Base-by-base conservation (phyloP, 108 stramenopile species). In the Heterococcus sp. region DNA sequence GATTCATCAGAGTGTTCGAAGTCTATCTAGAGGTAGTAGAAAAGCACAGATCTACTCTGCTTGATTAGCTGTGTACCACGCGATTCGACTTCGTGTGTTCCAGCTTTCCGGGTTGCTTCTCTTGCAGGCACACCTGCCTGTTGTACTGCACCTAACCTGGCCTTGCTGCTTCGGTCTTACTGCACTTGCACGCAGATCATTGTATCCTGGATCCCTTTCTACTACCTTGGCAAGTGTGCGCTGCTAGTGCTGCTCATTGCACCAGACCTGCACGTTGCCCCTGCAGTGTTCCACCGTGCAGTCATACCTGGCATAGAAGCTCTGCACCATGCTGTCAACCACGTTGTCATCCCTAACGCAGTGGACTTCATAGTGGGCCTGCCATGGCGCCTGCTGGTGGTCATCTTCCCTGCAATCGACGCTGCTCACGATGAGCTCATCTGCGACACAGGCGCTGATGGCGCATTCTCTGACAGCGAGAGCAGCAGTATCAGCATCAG, bases 151-250 rank as follows among this genome's bases (percentile, higher is more conserved):
- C 71, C n/a, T 26, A 8, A 27, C 2, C 71, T 5, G 26, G 71
- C 35, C 71, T 35, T 71, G 31, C 14, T 37, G 34, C 32, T 33
- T 33, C 32, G n/a, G 21, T 3, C 30, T 33, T 26, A 0, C 27
- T n/a, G 32, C 26, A 36, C 39, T 3, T 33, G 58, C 1, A 0
- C 37, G 14, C 63, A 80, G 79, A 73, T 69, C 30, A 27, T 80
- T 32, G 39, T 80, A 38, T 69, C 79, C 32, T 80, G 79, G 79
- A 31, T 80, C 33, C 79, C 79, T 21, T 70, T 80, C 27, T 80
- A 80, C 63, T 80, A 71, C 71, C 35, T 80, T 27, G 72, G 68
- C 58, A 80, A 80, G 37, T 80, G 79, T 72, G 28, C 34, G 27
- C 71, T 39, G 37, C 72, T 80, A 72, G 79, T 31, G 39, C 70